Percentiles rank a stretch among this genome's conserved stretches.
Evolutionary conservation across 805 yeast genomes (phyloP).

Genomic region (Metschnikowia cubensis): DNA sequence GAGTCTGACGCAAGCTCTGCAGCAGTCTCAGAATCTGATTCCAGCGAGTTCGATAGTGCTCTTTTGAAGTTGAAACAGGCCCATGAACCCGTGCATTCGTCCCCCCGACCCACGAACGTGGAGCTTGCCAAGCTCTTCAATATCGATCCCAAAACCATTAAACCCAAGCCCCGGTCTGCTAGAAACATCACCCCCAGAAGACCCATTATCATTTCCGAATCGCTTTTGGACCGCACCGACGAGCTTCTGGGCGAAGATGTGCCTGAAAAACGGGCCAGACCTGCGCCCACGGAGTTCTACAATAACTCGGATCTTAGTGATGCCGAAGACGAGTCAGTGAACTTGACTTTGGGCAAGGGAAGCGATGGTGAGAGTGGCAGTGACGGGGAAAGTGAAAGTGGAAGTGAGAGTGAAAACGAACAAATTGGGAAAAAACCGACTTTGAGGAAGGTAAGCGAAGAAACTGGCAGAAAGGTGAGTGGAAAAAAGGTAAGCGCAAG

Average conservation of each 20-base stretch:
- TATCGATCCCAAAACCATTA: constrained; percentile 12
- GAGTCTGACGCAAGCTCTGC: not conserved
- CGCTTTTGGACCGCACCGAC: not conserved
- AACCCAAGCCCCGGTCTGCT: constrained; percentile 11
- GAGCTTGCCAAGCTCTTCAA: constrained; percentile 17
- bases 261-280: not conserved
- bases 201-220: constrained; percentile 13
- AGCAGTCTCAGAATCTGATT: not conserved
- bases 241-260: constrained; percentile 1
- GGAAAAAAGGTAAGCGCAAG: no score
- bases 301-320: constrained; percentile 4
- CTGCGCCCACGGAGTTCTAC: constrained; percentile 2
- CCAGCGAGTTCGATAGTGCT: constrained; percentile 16
- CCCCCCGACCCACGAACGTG: constrained; percentile 3
- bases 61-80: constrained; percentile 14
- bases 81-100: constrained; percentile 2
- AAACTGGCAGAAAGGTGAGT: no score
- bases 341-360: not conserved
- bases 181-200: constrained; percentile 16
- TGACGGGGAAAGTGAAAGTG: no score
- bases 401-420: no score
- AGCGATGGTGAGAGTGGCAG: not conserved
- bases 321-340: not conserved
- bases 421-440: no score
- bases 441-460: no score